Evolutionary conservation across 2,329 filamentous ascomycete genomes (phyloP).

Genomic region (Trichoderma oligosporum): DNA sequence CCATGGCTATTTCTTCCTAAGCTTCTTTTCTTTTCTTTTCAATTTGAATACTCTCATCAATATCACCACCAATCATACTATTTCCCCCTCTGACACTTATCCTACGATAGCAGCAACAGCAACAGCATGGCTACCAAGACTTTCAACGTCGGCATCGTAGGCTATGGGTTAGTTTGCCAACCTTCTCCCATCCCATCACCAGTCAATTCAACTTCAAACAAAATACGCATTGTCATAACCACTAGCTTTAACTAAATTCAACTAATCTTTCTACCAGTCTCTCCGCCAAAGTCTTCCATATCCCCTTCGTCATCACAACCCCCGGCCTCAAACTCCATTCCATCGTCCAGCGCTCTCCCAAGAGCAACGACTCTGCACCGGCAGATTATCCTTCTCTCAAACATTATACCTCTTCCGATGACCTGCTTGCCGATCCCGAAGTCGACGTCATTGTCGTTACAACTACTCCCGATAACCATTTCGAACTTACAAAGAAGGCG

Average conservation of each 20-base stretch:
- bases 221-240: conserved; percentile 13
- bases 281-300: conserved; percentile 77
- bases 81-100: not conserved
- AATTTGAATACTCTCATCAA: too few relatives aligned
- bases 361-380: conserved; percentile 60
- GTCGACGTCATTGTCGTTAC: conserved; percentile 69
- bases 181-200: not conserved
- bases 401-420: conserved; percentile 59
- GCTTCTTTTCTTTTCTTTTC: too few relatives aligned
- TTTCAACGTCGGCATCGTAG: conserved; percentile 50
- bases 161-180: conserved; percentile 45
- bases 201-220: too few relatives aligned
- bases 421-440: conserved; percentile 60
- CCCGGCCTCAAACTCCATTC: conserved; percentile 65
- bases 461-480: conserved; percentile 70
- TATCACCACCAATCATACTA: too few relatives aligned
- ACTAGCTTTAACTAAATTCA: not conserved
- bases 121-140: conserved; percentile 35
- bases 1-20: too few relatives aligned
- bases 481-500: conserved; percentile 58
- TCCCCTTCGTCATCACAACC: conserved; percentile 67
- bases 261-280: conserved; percentile 31
- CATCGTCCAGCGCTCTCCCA: conserved; percentile 71
- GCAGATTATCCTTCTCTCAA: conserved; percentile 63
- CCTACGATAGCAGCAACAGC: not conserved